Evolutionary conservation across 2,329 filamentous ascomycete species (phyloP).

Genomic region (Aspergillus sclerotialis): DNA sequence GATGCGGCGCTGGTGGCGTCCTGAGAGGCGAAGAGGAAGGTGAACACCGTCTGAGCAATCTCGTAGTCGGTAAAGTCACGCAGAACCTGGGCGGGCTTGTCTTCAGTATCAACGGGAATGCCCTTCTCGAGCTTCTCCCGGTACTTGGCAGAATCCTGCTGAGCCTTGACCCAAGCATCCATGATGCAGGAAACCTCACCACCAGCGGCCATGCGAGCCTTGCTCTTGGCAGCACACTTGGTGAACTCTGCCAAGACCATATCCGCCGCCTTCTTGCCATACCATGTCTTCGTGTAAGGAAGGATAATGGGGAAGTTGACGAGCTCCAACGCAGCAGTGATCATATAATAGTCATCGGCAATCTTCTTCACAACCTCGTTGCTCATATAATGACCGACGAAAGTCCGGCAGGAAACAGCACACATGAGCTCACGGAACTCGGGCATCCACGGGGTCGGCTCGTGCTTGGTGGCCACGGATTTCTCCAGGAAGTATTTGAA

Average conservation of each 20-base stretch:
- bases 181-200: constrained; percentile 86
- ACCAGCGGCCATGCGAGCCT: constrained; percentile 82
- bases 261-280: constrained; percentile 90
- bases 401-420: constrained; percentile 91
- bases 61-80: constrained; percentile 86
- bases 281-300: constrained; percentile 93
- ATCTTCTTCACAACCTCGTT: constrained; percentile 89
- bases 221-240: constrained; percentile 88
- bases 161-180: constrained; percentile 86
- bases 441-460: constrained; percentile 81
- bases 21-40: constrained; percentile 94
- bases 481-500: constrained; percentile 71
- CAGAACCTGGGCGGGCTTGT: constrained; percentile 76
- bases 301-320: constrained; percentile 98
- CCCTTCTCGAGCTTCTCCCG: constrained; percentile 70
- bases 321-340: constrained; percentile 89
- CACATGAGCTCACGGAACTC: constrained; percentile 92
- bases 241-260: constrained; percentile 85
- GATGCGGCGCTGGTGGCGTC: constrained; percentile 90
- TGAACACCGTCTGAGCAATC: constrained; percentile 89
- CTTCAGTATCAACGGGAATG: constrained; percentile 56
- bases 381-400: constrained; percentile 90
- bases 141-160: constrained; percentile 79
- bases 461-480: constrained; percentile 63
- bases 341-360: constrained; percentile 92